These are phyloP conservation scores for Mycena crocata DNA, from an alignment of 768 basidiomycete genomes.

Conservation along the genomic window DNA sequence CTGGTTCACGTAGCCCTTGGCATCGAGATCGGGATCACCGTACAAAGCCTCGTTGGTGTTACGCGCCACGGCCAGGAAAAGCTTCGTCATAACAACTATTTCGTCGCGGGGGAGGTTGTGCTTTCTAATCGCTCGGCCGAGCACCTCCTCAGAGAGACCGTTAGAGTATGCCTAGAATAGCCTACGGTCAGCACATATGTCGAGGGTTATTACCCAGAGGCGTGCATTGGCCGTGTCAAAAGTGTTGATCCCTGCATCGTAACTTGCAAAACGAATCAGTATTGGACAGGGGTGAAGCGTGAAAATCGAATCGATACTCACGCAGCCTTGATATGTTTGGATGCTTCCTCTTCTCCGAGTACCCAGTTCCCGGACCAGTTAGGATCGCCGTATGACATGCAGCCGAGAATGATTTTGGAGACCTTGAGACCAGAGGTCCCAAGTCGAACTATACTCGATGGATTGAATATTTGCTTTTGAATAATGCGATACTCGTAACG, in stretches of 20 bases:
- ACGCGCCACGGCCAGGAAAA: slow-evolving; percentile 46
- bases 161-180: slow-evolving; percentile 73
- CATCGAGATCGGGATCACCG: slow-evolving; percentile 42
- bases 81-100: slow-evolving; percentile 86
- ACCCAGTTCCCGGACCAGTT: slow-evolving; percentile 50
- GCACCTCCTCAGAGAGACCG: slow-evolving; percentile 70
- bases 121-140: slow-evolving; percentile 51
- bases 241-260: slow-evolving; percentile 70
- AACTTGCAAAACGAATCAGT: slow-evolving; percentile 35
- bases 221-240: slow-evolving; percentile 68
- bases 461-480: not conserved
- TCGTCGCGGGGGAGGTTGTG: slow-evolving; percentile 73
- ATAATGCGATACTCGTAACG: not conserved
- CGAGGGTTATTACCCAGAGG: not conserved
- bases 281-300: slow-evolving; percentile 32
- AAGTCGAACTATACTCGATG: not conserved
- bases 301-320: not conserved
- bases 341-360: slow-evolving; percentile 46
- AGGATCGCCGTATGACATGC: slow-evolving; percentile 39
- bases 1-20: slow-evolving; percentile 65
- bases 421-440: slow-evolving; percentile 10
- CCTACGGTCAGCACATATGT: slow-evolving; percentile 3
- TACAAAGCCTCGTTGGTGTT: slow-evolving; percentile 25
- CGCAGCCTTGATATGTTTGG: slow-evolving; percentile 49
- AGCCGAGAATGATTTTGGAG: slow-evolving; percentile 38